Evolutionary conservation across 257 asterid genomes (phyloP).

Genomic region (Nicotiana tabacum): DNA sequence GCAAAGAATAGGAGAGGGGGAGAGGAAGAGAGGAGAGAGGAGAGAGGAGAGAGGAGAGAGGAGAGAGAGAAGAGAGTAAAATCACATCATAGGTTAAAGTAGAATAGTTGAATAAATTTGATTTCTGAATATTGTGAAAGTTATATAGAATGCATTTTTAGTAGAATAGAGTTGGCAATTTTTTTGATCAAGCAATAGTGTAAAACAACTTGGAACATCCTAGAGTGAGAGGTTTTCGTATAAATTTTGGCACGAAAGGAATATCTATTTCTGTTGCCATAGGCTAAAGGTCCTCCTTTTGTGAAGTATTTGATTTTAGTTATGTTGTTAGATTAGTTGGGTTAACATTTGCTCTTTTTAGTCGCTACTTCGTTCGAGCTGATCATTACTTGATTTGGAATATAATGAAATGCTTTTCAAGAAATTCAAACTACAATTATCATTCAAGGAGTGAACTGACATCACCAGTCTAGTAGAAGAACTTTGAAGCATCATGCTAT

Average conservation of each 20-base stretch:
- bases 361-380: not conserved
- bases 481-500: not conserved
- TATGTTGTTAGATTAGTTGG: not conserved
- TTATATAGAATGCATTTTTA: not conserved
- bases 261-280: not conserved
- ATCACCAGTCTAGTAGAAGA: not conserved
- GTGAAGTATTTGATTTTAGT: not conserved
- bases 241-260: not conserved
- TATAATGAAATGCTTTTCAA: not conserved
- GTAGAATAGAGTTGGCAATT: not conserved
- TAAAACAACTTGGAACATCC: not conserved
- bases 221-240: not conserved
- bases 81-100: too few species aligned
- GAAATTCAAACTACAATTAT: not conserved
- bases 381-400: not conserved
- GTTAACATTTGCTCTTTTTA: not conserved
- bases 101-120: not conserved
- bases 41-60: too few species aligned
- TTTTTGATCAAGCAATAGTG: not conserved
- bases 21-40: too few species aligned
- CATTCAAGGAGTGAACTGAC: not conserved
- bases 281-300: not conserved
- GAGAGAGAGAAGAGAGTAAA: too few species aligned
- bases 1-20: too few species aligned
- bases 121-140: not conserved